Percentiles rank a stretch among this genome's conserved stretches.
phyloP scores from a whole-genome alignment of 495 filamentous ascomycete species.

The Hyaloscypha finlandica region DNA sequence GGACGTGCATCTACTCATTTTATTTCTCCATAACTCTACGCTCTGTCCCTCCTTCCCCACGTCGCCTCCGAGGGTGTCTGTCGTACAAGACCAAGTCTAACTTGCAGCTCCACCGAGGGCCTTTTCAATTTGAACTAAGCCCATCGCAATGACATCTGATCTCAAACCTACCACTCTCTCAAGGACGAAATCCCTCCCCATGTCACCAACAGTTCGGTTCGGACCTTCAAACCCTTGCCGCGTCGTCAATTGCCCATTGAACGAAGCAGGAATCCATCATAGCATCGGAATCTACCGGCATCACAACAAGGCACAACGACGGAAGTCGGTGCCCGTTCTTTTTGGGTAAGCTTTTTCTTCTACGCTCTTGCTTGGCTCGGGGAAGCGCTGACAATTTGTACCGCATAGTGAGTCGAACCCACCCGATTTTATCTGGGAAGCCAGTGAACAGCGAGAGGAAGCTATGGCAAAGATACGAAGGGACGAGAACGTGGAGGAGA shows the following conservation, averaged over 20 bases:
- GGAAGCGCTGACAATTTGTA: background rate
- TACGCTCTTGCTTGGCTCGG: background rate
- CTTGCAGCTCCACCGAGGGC: too few species aligned
- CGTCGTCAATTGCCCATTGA: background rate
- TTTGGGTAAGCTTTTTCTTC: background rate
- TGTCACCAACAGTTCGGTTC: background rate
- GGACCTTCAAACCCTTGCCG: background rate
- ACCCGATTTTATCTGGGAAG: constrained; percentile 5
- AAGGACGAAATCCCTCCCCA: background rate
- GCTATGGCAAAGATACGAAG: background rate
- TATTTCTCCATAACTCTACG: too few species aligned
- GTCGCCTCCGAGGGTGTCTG: too few species aligned
- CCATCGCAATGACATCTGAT: background rate
- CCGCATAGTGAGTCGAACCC: background rate
- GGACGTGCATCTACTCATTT: background rate
- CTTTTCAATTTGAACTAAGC: background rate
- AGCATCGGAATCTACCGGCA: background rate
- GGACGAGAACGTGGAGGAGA: constrained; percentile 6
- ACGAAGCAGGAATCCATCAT: background rate
- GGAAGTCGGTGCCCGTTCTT: background rate
- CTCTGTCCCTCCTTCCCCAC: too few species aligned
- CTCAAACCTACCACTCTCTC: background rate
- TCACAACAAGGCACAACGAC: background rate
- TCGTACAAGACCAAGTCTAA: too few species aligned
- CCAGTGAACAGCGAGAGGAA: constrained; percentile 5